Evolutionary conservation across 352 stramenopile species (phyloP).

Genomic region (Phytophthora megakarya): DNA sequence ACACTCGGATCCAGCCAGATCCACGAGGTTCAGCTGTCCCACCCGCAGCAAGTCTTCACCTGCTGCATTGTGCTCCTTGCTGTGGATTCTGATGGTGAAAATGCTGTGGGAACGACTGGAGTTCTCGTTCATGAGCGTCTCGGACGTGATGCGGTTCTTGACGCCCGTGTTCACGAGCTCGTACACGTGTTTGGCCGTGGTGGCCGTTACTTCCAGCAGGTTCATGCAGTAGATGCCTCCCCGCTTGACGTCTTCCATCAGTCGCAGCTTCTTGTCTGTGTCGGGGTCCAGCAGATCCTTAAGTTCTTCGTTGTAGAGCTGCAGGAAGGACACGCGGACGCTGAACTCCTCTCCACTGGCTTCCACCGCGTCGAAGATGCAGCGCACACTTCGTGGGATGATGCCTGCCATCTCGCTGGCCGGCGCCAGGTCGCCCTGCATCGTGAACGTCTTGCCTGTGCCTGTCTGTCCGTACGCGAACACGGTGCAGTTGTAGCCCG

Average conservation of each 20-base stretch:
- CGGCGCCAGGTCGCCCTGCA: slow-evolving; percentile 93
- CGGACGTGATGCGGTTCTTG: slow-evolving; percentile 91
- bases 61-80: slow-evolving; percentile 89
- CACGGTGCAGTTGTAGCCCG: slow-evolving; percentile 96
- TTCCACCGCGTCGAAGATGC: slow-evolving; percentile 96
- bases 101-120: slow-evolving; percentile 98
- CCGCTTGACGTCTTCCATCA: slow-evolving; percentile 90
- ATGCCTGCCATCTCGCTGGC: slow-evolving; percentile 92
- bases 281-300: slow-evolving; percentile 90
- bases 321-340: slow-evolving; percentile 96
- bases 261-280: slow-evolving; percentile 82
- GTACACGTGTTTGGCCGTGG: slow-evolving; percentile 82
- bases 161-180: slow-evolving; percentile 90
- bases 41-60: slow-evolving; percentile 91
- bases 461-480: slow-evolving; percentile 98
- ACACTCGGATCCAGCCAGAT: slow-evolving; percentile 97
- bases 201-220: slow-evolving; percentile 88
- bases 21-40: slow-evolving; percentile 97
- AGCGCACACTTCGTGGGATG: slow-evolving; percentile 93
- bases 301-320: slow-evolving; percentile 99
- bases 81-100: slow-evolving; percentile 97
- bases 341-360: slow-evolving; percentile 90
- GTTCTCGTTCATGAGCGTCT: slow-evolving; percentile 96
- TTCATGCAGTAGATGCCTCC: slow-evolving; percentile 91
- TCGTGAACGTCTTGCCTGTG: slow-evolving; percentile 98